These are phyloP conservation scores for Neurospora sublineolata DNA, from an alignment of 495 filamentous ascomycete species.

Conservation along the genomic window DNA sequence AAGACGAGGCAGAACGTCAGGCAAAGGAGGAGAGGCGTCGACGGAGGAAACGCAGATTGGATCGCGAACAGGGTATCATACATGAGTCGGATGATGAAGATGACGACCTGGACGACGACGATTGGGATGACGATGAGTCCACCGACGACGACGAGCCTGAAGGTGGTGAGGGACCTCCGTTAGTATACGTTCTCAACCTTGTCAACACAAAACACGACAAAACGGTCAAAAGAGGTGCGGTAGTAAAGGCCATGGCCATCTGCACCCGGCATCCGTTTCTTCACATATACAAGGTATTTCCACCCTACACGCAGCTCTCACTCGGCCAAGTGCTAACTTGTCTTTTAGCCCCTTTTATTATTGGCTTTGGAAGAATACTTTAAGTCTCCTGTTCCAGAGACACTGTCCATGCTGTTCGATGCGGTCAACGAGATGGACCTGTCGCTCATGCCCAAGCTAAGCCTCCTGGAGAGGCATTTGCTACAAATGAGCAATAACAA, in stretches of 20 bases:
- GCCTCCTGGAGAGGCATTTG: slow-evolving; percentile 71
- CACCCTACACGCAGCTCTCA: background rate
- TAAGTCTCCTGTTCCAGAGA: slow-evolving; percentile 79
- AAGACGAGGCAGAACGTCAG: slow-evolving; percentile 51
- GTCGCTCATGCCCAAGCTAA: slow-evolving; percentile 81
- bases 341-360: slow-evolving; percentile 66
- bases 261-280: slow-evolving; percentile 97
- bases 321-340: slow-evolving; percentile 15
- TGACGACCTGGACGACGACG: slow-evolving; percentile 28
- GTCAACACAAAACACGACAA: slow-evolving; percentile 97
- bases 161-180: slow-evolving; percentile 66
- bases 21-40: slow-evolving; percentile 40
- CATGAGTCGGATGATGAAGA: slow-evolving; percentile 38
- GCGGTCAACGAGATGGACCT: slow-evolving; percentile 96
- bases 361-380: slow-evolving; percentile 98
- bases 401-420: slow-evolving; percentile 77
- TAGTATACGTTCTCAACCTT: slow-evolving; percentile 94
- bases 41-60: slow-evolving; percentile 30
- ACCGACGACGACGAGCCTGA: slow-evolving; percentile 56
- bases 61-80: slow-evolving; percentile 42
- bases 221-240: slow-evolving; percentile 79
- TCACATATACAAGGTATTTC: slow-evolving; percentile 86
- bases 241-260: slow-evolving; percentile 99
- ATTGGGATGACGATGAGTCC: slow-evolving; percentile 28
- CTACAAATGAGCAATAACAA: slow-evolving; percentile 85